Conservation (phyloP, 345 rosid species). For the Cochlearia excelsa region DNA sequence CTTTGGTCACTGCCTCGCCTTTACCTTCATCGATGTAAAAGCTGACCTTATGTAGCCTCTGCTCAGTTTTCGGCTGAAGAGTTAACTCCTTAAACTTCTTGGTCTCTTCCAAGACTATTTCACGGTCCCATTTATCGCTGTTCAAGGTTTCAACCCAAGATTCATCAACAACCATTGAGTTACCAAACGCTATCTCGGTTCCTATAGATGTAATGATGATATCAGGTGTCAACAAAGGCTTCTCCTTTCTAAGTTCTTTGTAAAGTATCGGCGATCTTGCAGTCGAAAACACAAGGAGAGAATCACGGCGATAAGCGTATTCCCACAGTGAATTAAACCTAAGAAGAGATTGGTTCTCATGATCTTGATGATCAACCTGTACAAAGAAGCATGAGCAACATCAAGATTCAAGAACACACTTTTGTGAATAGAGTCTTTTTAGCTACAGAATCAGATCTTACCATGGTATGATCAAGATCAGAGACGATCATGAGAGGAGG, state of each 20-base stretch:
- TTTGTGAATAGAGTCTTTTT: neutral
- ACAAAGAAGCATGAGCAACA: slow-evolving; percentile 4
- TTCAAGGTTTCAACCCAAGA: slow-evolving; percentile 85
- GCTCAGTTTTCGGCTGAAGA: slow-evolving; percentile 92
- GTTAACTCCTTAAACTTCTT: slow-evolving; percentile 75
- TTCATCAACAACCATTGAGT: slow-evolving; percentile 74
- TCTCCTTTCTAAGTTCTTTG: slow-evolving; percentile 71
- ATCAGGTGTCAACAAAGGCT: slow-evolving; percentile 94
- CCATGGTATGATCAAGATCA: slow-evolving; percentile 99
- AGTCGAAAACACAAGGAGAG: slow-evolving; percentile 83
- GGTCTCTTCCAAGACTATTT: slow-evolving; percentile 65
- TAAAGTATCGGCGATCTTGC: slow-evolving; percentile 89
- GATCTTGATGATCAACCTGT: slow-evolving; percentile 96
- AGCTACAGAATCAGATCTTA: slow-evolving; percentile 24
- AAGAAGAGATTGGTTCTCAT: slow-evolving; percentile 72
- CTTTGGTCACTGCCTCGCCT: slow-evolving; percentile 65
- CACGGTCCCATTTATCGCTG: slow-evolving; percentile 70
- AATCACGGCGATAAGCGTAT: slow-evolving; percentile 66
- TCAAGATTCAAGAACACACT: neutral
- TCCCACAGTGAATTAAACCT: slow-evolving; percentile 95
- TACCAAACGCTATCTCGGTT: slow-evolving; percentile 93
- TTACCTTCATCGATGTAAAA: slow-evolving; percentile 72
- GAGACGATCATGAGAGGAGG: slow-evolving; percentile 92
- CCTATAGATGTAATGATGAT: slow-evolving; percentile 93
- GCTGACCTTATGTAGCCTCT: slow-evolving; percentile 88